A percentile compares a stretch with the other conserved stretches of the same genome.
These are phyloP conservation scores for Anisodus tanguticus DNA, from an alignment of 257 asterid species.

Conservation along the genomic window DNA sequence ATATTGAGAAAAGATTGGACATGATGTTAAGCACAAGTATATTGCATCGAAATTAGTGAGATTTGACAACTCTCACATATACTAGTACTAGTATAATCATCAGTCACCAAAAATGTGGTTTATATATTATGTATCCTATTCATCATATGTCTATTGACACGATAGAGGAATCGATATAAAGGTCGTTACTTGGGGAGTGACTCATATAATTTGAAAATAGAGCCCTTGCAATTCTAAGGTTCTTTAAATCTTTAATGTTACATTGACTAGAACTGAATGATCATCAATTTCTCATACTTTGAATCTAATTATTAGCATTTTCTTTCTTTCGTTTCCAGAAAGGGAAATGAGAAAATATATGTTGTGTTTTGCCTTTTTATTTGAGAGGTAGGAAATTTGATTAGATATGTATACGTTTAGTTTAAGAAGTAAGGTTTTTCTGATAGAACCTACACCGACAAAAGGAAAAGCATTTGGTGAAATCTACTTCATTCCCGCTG, in stretches of 20 bases:
- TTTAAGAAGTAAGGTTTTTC: not conserved
- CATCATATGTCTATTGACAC: not conserved
- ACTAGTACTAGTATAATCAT: no score
- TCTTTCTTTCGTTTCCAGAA: no score
- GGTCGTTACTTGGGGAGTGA: not conserved
- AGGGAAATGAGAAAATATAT: not conserved
- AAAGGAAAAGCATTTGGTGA: no score
- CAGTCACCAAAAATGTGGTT: not conserved
- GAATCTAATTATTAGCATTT: no score
- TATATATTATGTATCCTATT: not conserved
- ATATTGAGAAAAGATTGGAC: no score
- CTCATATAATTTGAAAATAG: not conserved
- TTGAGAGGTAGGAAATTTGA: not conserved
- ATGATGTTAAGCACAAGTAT: no score
- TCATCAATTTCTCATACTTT: not conserved
- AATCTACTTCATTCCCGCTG: no score
- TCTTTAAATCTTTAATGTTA: no score
- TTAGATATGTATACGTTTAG: not conserved
- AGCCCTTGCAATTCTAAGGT: not conserved
- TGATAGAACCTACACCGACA: no score
- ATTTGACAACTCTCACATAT: no score
- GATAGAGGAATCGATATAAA: not conserved
- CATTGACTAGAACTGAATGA: not conserved
- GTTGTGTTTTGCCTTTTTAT: not conserved
- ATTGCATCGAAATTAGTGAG: no score